phyloP scores from a whole-genome alignment of 2,329 filamentous ascomycete species.

The Ceratocystis lukuohia region DNA sequence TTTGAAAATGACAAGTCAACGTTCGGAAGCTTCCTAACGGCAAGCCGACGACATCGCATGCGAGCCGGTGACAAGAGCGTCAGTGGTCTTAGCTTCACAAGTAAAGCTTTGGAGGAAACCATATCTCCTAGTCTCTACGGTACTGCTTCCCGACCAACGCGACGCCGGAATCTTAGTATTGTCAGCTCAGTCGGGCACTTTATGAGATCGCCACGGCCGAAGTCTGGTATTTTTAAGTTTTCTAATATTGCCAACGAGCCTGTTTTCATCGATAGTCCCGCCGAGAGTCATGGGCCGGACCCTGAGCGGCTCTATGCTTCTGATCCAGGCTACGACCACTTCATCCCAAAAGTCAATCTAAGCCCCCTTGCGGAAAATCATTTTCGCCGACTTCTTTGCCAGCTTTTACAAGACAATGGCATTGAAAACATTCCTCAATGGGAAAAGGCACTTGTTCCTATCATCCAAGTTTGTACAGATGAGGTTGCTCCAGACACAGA shows the following conservation, averaged over 20 bases:
- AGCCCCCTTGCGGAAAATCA: constrained; percentile 81
- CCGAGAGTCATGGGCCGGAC: constrained; percentile 12
- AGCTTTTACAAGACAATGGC: constrained; percentile 64
- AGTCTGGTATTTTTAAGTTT: constrained; percentile 44
- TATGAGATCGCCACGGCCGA: constrained; percentile 57
- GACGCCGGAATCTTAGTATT: constrained; percentile 72
- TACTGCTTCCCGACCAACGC: constrained; percentile 22
- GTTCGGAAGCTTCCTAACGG: constrained; percentile 58
- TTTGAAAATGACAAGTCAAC: constrained; percentile 56
- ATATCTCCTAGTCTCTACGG: constrained; percentile 31
- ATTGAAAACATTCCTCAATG: constrained; percentile 64
- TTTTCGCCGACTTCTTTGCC: constrained; percentile 69
- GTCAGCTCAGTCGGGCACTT: constrained; percentile 58
- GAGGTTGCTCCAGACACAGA: constrained; percentile 90
- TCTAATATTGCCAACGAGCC: constrained; percentile 40
- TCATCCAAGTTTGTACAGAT: constrained; percentile 79
- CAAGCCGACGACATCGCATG: constrained; percentile 58
- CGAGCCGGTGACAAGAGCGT: constrained; percentile 64
- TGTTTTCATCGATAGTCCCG: constrained; percentile 15
- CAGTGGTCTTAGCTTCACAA: constrained; percentile 54
- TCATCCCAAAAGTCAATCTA: constrained; percentile 61
- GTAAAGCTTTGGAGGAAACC: constrained; percentile 53
- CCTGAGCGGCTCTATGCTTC: constrained; percentile 11
- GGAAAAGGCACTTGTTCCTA: constrained; percentile 83
- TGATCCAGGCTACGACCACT: constrained; percentile 39